A percentile compares a stretch with the other conserved stretches of the same genome.
phyloP scores from a whole-genome alignment of 1,284 basidiomycete species.

The Rhodotorula sp. region DNA sequence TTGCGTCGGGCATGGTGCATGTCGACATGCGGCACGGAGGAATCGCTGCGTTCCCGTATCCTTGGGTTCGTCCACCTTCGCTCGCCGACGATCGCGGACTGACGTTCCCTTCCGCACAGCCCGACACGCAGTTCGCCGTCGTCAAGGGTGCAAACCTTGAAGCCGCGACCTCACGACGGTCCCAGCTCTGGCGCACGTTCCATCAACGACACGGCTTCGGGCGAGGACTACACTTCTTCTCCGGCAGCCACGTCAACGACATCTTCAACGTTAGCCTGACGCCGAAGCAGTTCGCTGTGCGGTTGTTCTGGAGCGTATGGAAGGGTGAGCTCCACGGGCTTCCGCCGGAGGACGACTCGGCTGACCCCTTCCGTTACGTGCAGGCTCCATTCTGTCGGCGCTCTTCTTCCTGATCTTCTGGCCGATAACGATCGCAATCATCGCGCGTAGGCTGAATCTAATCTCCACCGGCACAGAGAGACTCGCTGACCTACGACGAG shows the following conservation, averaged over 20 bases:
- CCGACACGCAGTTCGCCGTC: conserved; percentile 38
- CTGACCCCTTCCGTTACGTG: conserved; percentile 33
- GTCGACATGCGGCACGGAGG: conserved; percentile 42
- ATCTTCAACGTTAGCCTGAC: conserved; percentile 43
- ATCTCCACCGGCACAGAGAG: neutral
- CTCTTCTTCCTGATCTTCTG: conserved; percentile 51
- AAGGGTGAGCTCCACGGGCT: conserved; percentile 40
- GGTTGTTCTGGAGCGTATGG: conserved; percentile 47
- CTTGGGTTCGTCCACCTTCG: conserved; percentile 32
- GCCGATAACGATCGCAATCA: conserved; percentile 48
- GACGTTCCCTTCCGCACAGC: neutral
- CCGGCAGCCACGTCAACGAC: conserved; percentile 48
- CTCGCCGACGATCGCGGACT: neutral
- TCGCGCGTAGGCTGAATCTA: conserved; percentile 40
- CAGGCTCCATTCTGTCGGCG: conserved; percentile 49
- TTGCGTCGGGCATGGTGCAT: conserved; percentile 43
- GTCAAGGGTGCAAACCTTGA: conserved; percentile 28
- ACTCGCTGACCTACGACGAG: neutral
- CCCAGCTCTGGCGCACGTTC: conserved; percentile 37
- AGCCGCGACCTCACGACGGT: conserved; percentile 18
- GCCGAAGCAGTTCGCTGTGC: conserved; percentile 36
- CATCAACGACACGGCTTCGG: conserved; percentile 40
- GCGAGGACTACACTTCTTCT: conserved; percentile 45
- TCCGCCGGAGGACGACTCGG: conserved; percentile 7
- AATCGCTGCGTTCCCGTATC: conserved; percentile 40